Conservation (phyloP, 2,329 filamentous ascomycete genomes). For the Cytospora piceae region DNA sequence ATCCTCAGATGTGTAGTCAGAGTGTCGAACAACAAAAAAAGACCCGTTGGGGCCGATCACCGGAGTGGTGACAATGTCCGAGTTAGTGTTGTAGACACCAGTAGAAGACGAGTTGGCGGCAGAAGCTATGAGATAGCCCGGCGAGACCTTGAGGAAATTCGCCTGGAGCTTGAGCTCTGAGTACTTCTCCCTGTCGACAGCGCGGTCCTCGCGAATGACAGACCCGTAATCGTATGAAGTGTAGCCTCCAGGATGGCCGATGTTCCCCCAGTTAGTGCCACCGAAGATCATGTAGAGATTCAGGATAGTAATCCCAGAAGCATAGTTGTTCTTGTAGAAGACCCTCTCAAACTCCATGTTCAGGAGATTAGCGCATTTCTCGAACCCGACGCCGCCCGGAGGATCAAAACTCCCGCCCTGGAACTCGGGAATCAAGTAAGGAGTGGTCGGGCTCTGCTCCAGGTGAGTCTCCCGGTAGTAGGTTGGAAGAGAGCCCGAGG, state of each 20-base stretch:
- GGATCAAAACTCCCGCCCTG: slow-evolving; percentile 70
- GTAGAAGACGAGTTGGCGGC: slow-evolving; percentile 53
- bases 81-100: slow-evolving; percentile 58
- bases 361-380: slow-evolving; percentile 66
- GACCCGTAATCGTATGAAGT: slow-evolving; percentile 60
- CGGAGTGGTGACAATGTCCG: slow-evolving; percentile 64
- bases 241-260: slow-evolving; percentile 70
- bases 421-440: slow-evolving; percentile 57
- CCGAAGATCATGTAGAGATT: slow-evolving; percentile 71
- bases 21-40: slow-evolving; percentile 71
- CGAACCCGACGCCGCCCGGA: slow-evolving; percentile 75
- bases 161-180: slow-evolving; percentile 77
- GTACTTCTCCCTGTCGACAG: slow-evolving; percentile 74
- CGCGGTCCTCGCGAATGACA: slow-evolving; percentile 51
- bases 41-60: slow-evolving; percentile 56
- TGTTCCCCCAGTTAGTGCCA: slow-evolving; percentile 83
- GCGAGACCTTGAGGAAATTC: slow-evolving; percentile 74
- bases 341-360: slow-evolving; percentile 76
- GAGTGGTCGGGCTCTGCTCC: slow-evolving; percentile 66
- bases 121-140: slow-evolving; percentile 66
- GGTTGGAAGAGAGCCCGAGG: slow-evolving; percentile 57
- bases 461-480: slow-evolving; percentile 58
- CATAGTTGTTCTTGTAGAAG: slow-evolving; percentile 77
- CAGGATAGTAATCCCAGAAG: slow-evolving; percentile 67
- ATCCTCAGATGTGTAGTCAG: slow-evolving; percentile 60